Percentiles rank a stretch among this genome's conserved stretches.
These are phyloP conservation scores for Macadamia integrifolia DNA, from an alignment of 164 flowering plant species.

Conservation along the genomic window DNA sequence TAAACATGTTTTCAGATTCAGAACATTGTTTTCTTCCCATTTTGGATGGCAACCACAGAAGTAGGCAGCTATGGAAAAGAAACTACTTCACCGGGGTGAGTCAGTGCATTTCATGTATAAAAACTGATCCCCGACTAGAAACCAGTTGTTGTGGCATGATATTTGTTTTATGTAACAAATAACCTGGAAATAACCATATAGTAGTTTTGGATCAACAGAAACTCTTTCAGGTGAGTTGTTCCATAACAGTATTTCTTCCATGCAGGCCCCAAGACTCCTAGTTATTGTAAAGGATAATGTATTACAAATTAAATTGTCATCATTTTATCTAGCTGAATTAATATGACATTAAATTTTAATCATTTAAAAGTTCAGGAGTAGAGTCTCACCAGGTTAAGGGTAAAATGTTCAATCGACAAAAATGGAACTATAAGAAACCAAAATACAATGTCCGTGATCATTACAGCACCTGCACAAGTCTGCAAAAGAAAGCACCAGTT, in stretches of 20 bases:
- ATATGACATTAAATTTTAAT: neutral
- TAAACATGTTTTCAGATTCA: too few relatives aligned
- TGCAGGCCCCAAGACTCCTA: neutral
- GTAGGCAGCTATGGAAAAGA: neutral
- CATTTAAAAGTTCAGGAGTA: neutral
- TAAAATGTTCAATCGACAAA: slow-evolving; percentile 29
- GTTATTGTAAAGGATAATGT: neutral
- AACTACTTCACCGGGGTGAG: neutral
- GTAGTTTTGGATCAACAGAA: neutral
- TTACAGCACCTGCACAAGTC: slow-evolving; percentile 80
- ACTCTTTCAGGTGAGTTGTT: neutral
- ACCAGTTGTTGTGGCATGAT: neutral
- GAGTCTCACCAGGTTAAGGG: slow-evolving; percentile 26
- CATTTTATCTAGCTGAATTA: too few relatives aligned
- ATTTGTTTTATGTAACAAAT: neutral
- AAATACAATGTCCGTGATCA: slow-evolving; percentile 80
- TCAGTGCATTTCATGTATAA: too few relatives aligned
- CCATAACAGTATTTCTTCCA: neutral
- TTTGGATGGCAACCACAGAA: neutral
- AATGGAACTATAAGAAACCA: slow-evolving; percentile 78
- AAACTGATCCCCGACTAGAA: neutral
- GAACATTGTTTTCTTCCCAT: too few relatives aligned
- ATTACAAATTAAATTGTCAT: too few relatives aligned
- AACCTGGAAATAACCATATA: neutral
- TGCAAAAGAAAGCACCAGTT: slow-evolving; percentile 11